Evolutionary conservation across 2,329 filamentous ascomycete genomes (phyloP).

Genomic region (Apiospora marii): DNA sequence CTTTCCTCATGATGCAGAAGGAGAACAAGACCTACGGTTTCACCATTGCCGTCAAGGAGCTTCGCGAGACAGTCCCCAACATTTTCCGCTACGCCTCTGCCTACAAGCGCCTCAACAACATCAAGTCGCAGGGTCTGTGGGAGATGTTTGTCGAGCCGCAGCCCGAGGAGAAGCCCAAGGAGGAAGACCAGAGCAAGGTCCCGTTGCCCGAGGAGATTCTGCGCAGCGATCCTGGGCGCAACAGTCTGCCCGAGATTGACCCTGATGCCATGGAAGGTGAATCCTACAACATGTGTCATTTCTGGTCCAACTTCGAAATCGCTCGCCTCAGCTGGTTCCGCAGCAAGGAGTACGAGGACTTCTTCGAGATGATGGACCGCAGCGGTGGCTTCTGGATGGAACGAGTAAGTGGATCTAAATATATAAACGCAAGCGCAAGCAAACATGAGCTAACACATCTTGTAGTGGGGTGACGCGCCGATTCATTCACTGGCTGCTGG

Average conservation of each 20-base stretch:
- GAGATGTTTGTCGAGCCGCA: conserved; percentile 96
- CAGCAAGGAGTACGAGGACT: conserved; percentile 96
- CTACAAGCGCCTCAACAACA: conserved; percentile 91
- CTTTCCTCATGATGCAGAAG: conserved; percentile 93
- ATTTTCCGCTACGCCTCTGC: conserved; percentile 99
- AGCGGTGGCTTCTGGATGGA: conserved; percentile 99
- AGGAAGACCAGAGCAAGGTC: conserved; percentile 70
- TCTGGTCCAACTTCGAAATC: conserved; percentile 99
- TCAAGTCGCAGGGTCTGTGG: conserved; percentile 93
- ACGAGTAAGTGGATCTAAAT: conserved; percentile 65
- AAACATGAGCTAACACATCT: conserved; percentile 13
- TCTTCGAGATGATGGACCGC: conserved; percentile 98
- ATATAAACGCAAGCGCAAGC: conserved; percentile 21
- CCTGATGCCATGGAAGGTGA: conserved; percentile 96
- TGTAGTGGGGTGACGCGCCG: conserved; percentile 95
- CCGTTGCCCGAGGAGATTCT: conserved; percentile 83
- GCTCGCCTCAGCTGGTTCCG: conserved; percentile 94
- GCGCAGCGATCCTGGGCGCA: conserved; percentile 74
- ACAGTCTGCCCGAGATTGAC: conserved; percentile 81
- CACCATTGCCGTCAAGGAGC: conserved; percentile 97
- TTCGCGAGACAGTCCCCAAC: conserved; percentile 97
- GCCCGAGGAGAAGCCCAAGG: conserved; percentile 60
- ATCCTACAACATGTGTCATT: conserved; percentile 99
- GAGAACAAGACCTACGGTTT: conserved; percentile 98
- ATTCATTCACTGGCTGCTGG: conserved; percentile 97